Evolutionary conservation across 345 rosid species (phyloP), one percentile per base, ranked within the genome.

Genomic region (Lenwebbia sp.): DNA sequence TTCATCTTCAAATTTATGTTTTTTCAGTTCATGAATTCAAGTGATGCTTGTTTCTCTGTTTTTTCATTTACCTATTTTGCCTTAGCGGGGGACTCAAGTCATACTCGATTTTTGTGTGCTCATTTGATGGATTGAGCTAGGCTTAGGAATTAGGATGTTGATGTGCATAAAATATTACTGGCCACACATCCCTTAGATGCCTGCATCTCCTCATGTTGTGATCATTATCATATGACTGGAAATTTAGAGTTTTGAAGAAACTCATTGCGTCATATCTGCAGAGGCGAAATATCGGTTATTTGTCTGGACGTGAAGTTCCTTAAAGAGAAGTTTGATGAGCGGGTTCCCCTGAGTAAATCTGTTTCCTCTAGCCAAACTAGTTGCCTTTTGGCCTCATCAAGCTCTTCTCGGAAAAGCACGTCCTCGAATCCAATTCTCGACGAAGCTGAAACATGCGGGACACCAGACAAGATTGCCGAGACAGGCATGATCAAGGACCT

Each of bases 261-360:
- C 81, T 70, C 47, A 70, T 70, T 21, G 81, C 37, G 81, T 70
- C 13, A 9, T 37, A 70, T 5, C 83, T 90, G 91, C 96, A 95
- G 99, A 85, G 99, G 99, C 78, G 99, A 98, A 88, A 94, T 98
- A 81, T 93, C 96, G 6, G 99, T 98, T 83, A 93, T 98, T 49
- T 96, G 98, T 75, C 97, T 94, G 89, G 99, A 98, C 84, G 95
- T 95, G 88, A 88, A 86, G 87, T 84, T 92, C 85, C 92, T 98
- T 88, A 96, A 96, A 89, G 94, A 94, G 88, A 98, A 91, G 85
- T 92, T 96, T 56, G 96, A 96, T 83, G 91, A 93, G 50, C 88
- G 92, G 30, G 92, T 95, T 84, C 96, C 99, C 28, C 87, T 96
- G 84, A 94, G 96, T 87, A 86, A 92, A 89, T 95, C 98, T 54